A percentile compares a stretch with the other conserved stretches of the same genome.
Evolutionary conservation across 139 green algal species (phyloP).

Genomic region (Picochlorum sp.): DNA sequence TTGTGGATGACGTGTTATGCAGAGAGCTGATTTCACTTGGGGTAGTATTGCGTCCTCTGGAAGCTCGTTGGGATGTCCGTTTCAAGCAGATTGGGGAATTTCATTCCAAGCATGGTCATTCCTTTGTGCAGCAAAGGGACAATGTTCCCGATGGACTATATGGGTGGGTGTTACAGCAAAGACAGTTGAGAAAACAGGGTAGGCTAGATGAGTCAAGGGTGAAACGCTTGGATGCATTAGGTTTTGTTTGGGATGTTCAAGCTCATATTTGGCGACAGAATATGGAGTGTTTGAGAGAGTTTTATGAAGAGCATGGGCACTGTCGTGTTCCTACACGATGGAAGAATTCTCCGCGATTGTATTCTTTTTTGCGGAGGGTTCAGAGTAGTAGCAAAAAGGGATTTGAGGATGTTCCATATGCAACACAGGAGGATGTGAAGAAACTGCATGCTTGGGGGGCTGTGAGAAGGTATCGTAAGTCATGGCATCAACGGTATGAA

Average conservation of each 20-base stretch:
- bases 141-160: conserved; percentile 7
- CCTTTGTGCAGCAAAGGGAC: conserved; percentile 1
- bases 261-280: too few species aligned
- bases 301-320: too few species aligned
- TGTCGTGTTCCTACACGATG: too few species aligned
- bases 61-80: conserved; percentile 3
- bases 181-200: conserved; percentile 7
- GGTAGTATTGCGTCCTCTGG: conserved; percentile 1
- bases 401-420: too few species aligned
- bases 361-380: too few species aligned
- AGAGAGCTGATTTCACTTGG: conserved; percentile 8
- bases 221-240: conserved; percentile 20
- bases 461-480: too few species aligned
- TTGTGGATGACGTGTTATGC: background rate
- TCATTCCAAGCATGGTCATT: conserved; percentile 24
- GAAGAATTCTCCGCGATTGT: too few species aligned
- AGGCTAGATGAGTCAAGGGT: conserved; percentile 13
- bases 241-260: conserved; percentile 7
- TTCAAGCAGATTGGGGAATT: conserved; percentile 23
- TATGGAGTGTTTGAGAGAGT: too few species aligned
- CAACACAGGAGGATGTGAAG: too few species aligned
- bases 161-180: conserved; percentile 15
- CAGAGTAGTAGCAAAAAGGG: too few species aligned
- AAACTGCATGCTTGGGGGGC: too few species aligned
- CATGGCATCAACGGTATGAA: too few species aligned